Evolutionary conservation across 306 rosid genomes (phyloP).

Genomic region (Cyclanthera cordifolia): DNA sequence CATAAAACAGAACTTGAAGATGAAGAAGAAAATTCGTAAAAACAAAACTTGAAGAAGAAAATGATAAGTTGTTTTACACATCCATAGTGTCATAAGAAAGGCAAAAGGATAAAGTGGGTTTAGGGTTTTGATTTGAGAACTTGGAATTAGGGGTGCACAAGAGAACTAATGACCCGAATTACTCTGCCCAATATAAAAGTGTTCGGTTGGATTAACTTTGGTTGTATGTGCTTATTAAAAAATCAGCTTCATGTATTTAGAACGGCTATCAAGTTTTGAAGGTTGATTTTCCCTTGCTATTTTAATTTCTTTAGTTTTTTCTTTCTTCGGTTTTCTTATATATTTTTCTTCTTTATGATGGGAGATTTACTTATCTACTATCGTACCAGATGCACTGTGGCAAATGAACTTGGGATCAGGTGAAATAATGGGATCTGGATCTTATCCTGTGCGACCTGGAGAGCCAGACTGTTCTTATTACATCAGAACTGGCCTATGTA

Average conservation of each 20-base stretch:
- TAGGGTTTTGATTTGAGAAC: too few relatives aligned
- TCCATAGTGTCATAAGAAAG: too few relatives aligned
- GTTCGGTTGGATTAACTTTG: too few relatives aligned
- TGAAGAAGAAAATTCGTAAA: too few relatives aligned
- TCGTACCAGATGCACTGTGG: constrained; percentile 82
- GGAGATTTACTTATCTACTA: constrained; percentile 18
- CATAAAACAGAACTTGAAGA: too few relatives aligned
- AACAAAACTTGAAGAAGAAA: too few relatives aligned
- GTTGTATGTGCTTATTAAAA: neutral
- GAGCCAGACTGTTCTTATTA: constrained; percentile 95
- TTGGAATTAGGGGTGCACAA: too few relatives aligned
- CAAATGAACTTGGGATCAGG: constrained; percentile 78
- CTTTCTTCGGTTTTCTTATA: constrained; percentile 13
- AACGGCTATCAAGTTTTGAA: neutral
- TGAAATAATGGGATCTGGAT: constrained; percentile 78
- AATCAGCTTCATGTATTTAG: neutral
- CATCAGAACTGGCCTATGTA: constrained; percentile 88
- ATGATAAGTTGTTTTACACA: too few relatives aligned
- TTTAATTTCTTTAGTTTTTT: constrained; percentile 5
- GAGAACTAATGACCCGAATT: too few relatives aligned
- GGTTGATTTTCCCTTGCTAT: constrained; percentile 8
- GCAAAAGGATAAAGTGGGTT: too few relatives aligned
- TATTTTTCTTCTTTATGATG: constrained; percentile 13
- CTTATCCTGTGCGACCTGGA: constrained; percentile 86
- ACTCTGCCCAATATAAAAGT: too few relatives aligned